phyloP scores from a whole-genome alignment of 2,329 filamentous ascomycete genomes.

The Exophiala alcalophila region DNA sequence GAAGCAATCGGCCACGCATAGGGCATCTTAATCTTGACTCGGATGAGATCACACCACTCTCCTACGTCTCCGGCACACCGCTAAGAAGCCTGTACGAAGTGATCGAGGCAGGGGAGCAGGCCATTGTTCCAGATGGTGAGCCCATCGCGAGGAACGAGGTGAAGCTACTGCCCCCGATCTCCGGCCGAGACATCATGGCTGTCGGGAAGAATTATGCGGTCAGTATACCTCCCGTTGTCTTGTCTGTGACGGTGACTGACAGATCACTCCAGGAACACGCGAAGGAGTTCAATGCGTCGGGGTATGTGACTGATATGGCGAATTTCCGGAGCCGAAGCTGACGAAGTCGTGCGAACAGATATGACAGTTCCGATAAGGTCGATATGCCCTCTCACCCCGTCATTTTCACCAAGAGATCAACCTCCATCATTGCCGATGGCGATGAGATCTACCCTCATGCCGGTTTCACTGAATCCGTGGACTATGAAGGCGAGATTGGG shows the following conservation, averaged over 20 bases:
- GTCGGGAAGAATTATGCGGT: constrained; percentile 51
- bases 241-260: neutral
- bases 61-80: constrained; percentile 48
- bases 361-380: constrained; percentile 55
- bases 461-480: constrained; percentile 49
- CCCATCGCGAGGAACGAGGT: constrained; percentile 36
- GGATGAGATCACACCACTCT: constrained; percentile 44
- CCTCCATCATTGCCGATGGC: constrained; percentile 50
- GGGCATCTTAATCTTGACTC: constrained; percentile 43
- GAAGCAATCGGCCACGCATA: constrained; percentile 34
- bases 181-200: constrained; percentile 27
- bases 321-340: neutral
- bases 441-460: constrained; percentile 48
- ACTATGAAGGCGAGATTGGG: constrained; percentile 58
- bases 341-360: constrained; percentile 40
- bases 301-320: constrained; percentile 32
- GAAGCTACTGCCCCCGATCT: constrained; percentile 38
- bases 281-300: constrained; percentile 56
- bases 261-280: constrained; percentile 46
- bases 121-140: constrained; percentile 39
- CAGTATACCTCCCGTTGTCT: constrained; percentile 37
- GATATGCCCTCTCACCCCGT: constrained; percentile 46
- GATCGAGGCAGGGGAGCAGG: constrained; percentile 46
- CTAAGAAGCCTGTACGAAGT: constrained; percentile 51
- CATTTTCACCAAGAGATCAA: constrained; percentile 32